Base-by-base conservation (phyloP, 2,329 filamentous ascomycete genomes). In the Apiospora koreana region DNA sequence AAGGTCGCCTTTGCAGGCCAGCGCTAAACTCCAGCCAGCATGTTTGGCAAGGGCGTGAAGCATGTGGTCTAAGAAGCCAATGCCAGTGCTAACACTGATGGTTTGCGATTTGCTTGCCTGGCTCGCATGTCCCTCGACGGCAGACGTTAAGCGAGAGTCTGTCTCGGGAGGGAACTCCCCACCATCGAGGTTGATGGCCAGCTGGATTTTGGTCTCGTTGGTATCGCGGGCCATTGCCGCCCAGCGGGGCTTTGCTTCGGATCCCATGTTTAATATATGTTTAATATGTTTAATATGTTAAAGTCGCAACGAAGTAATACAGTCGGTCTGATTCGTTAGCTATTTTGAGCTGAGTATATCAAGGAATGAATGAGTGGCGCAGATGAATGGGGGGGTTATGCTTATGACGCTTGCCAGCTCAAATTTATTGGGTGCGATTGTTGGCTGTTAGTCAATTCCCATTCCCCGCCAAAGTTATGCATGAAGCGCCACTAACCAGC, bases 11-110 rank as follows among this genome's bases (percentile, higher is more conserved):
- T 92, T 89, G 82, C 94, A 97, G 74, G 90, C 86, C 70, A 99
- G 85, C 42, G 90, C 90, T 76, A 99, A 83, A 84, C 93, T 96
- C 96, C 95, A 98, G 73, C 96, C 95, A 7, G 93, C 91, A 83
- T 99, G 96, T 84, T 99, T 98, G 67, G 96, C 93, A 69, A 98
- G 88, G 7, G 96, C 96, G 83, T 99, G 96, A 67, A 98, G 88
- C 95, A 99, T 98, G 86, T 99, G 96, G 84, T 99, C 96, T 70
- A 99, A 87, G 83, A 99, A 99, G 71, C 96, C 96, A 81, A 99
- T 97, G 74, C 96, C 96, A 0, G 95, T 97, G 86, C 94, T 91
- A 75, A 98, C 87, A 79, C 90, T 90, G 80, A 98, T 98, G 72
- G 90, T 91, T 82, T 98, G 96, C 54, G 91, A 93, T 75, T 92